A percentile compares a stretch with the other conserved stretches of the same genome.
Evolutionary conservation across 352 stramenopile species (phyloP).

Genomic region (Phytophthora sojae): DNA sequence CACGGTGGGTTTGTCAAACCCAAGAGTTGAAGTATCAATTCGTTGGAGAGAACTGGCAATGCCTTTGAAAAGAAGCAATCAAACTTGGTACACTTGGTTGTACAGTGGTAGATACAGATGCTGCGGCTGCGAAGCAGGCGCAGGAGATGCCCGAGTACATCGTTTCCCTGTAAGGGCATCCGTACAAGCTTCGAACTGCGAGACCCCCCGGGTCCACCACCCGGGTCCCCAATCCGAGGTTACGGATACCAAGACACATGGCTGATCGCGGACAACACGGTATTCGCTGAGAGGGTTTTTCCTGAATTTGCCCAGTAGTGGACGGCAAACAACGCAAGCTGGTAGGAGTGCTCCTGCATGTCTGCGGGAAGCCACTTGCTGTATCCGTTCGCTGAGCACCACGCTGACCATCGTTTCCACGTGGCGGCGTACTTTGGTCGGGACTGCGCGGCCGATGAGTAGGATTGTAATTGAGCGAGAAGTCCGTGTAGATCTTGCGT

Average conservation of each 20-base stretch:
- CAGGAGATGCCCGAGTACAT: too few relatives aligned
- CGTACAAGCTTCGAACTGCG: too few relatives aligned
- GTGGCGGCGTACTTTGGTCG: slow-evolving; percentile 9
- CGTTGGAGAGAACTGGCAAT: too few relatives aligned
- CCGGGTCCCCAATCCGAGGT: slow-evolving; percentile 11
- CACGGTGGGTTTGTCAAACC: too few relatives aligned
- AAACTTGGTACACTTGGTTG: too few relatives aligned
- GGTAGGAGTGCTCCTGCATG: neutral
- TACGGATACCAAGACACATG: slow-evolving; percentile 27
- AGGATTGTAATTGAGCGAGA: slow-evolving; percentile 10
- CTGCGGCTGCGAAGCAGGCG: too few relatives aligned
- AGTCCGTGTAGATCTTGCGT: slow-evolving; percentile 19
- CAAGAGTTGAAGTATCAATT: too few relatives aligned
- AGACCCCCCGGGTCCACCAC: too few relatives aligned
- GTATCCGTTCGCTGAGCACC: neutral
- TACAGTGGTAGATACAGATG: too few relatives aligned
- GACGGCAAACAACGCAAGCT: slow-evolving; percentile 3
- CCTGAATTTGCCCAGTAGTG: neutral
- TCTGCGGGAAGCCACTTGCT: neutral
- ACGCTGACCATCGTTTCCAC: slow-evolving; percentile 2
- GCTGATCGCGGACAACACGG: slow-evolving; percentile 26
- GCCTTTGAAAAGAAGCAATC: too few relatives aligned
- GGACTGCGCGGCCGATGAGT: slow-evolving; percentile 1
- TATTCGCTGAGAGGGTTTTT: neutral
- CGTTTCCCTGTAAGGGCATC: too few relatives aligned